These are phyloP conservation scores for Haplosporangium gracile DNA, from an alignment of 192 early-diverging fungal genomes.

Conservation along the genomic window DNA sequence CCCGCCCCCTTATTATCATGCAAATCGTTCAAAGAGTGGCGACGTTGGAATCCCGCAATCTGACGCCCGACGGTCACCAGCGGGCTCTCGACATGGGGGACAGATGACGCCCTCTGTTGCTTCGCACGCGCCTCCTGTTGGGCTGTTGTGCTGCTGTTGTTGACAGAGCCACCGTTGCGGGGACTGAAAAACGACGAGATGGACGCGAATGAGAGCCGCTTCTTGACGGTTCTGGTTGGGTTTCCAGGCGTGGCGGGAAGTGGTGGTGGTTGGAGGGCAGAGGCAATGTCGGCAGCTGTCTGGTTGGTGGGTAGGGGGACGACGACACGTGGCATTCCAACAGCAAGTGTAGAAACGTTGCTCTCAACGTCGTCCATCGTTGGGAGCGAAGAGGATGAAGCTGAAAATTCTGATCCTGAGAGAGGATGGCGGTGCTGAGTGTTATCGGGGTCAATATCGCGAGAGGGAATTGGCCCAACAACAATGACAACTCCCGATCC, in stretches of 20 bases:
- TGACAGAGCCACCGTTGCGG: not conserved
- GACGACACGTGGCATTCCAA: not conserved
- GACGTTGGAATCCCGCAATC: conserved; percentile 49
- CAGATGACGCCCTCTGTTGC: conserved; percentile 37
- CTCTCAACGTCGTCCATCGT: not conserved
- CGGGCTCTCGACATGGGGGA: conserved; percentile 47
- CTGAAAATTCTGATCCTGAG: not conserved
- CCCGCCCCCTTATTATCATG: not conserved
- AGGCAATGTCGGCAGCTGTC: not conserved
- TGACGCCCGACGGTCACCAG: conserved; percentile 36
- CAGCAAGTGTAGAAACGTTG: not conserved
- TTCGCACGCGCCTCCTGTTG: conserved; percentile 29
- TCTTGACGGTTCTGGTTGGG: conserved; percentile 44
- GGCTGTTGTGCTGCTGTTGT: not conserved
- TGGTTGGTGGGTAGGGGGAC: not conserved
- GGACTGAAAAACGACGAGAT: conserved; percentile 46
- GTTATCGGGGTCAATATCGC: not conserved
- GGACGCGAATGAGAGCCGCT: conserved; percentile 43
- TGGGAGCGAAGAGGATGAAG: not conserved
- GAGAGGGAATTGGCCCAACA: not conserved
- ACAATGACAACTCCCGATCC: no score
- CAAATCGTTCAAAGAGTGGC: conserved; percentile 46
- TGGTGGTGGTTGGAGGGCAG: not conserved
- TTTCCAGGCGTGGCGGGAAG: not conserved
- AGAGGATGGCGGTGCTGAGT: not conserved